phyloP scores from a whole-genome alignment of 345 rosid genomes.

The Eucalyptus victrix region DNA sequence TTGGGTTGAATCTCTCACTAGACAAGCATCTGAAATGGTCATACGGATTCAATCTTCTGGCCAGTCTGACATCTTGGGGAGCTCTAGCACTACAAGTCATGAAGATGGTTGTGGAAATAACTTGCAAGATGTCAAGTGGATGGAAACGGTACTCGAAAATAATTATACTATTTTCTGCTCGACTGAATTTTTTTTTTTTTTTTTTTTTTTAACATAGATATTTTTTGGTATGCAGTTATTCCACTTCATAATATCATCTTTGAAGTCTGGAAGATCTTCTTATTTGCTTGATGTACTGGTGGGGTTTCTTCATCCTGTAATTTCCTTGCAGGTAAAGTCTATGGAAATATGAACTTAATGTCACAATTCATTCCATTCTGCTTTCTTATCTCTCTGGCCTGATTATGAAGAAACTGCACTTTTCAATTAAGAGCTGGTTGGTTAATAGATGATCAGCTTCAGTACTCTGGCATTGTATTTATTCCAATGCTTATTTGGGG shows the following conservation, averaged over 20 bases:
- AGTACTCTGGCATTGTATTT: background rate
- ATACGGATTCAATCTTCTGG: conserved; percentile 58
- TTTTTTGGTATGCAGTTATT: conserved; percentile 39
- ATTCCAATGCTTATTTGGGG: background rate
- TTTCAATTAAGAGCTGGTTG: background rate
- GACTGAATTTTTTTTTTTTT: background rate
- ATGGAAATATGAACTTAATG: background rate
- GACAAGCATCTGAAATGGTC: conserved; percentile 69
- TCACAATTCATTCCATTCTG: background rate
- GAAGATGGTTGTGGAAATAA: conserved; percentile 40
- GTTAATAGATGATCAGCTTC: background rate
- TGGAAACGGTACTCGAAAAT: conserved; percentile 71
- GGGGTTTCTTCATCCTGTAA: conserved; percentile 71
- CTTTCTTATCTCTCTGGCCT: background rate
- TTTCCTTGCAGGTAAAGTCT: conserved; percentile 74
- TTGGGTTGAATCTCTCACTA: conserved; percentile 54
- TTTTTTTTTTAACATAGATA: background rate
- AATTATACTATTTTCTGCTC: background rate
- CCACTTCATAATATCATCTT: conserved; percentile 73
- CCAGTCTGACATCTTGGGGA: conserved; percentile 44
- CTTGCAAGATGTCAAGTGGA: conserved; percentile 84
- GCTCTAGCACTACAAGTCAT: conserved; percentile 15
- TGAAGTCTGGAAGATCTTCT: conserved; percentile 95
- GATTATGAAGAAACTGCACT: background rate
- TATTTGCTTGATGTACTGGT: conserved; percentile 73